Percentiles rank a stretch among this genome's conserved stretches.
Conservation (phyloP, 345 rosid species). For the Syzygium aromaticum region DNA sequence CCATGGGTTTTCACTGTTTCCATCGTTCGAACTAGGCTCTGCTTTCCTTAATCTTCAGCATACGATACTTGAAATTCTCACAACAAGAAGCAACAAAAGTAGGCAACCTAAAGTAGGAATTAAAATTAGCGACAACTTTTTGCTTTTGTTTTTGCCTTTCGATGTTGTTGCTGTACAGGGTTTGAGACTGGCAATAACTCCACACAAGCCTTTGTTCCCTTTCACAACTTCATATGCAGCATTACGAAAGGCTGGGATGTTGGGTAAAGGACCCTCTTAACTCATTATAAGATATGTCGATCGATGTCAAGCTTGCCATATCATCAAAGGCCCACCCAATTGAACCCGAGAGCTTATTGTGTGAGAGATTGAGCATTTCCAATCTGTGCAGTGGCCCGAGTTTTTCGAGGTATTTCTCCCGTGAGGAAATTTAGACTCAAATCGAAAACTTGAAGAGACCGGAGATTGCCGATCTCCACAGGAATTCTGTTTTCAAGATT, state of each 20-base stretch:
- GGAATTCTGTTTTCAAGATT: slow-evolving; percentile 10
- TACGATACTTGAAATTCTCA: neutral
- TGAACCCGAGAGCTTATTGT: slow-evolving; percentile 1
- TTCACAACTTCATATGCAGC: neutral
- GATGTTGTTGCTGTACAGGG: neutral
- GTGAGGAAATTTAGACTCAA: neutral
- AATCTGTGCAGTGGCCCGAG: neutral
- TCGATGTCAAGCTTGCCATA: neutral
- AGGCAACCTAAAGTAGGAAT: neutral
- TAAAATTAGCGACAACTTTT: neutral
- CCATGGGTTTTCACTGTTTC: neutral
- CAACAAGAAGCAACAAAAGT: neutral
- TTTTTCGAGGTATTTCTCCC: neutral
- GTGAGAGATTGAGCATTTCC: neutral
- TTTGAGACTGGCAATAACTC: neutral
- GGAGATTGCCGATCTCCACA: neutral
- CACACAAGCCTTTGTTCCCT: slow-evolving; percentile 11
- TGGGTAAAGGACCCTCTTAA: slow-evolving; percentile 15
- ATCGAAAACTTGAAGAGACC: neutral
- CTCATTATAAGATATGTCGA: slow-evolving; percentile 15
- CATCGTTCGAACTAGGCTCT: neutral
- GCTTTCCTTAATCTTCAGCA: neutral
- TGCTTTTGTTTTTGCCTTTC: neutral
- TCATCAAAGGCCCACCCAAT: slow-evolving; percentile 1
- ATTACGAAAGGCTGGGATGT: slow-evolving; percentile 10